Conservation (phyloP, 805 yeast species). For the Schwanniomyces pseudopolymorphus region DNA sequence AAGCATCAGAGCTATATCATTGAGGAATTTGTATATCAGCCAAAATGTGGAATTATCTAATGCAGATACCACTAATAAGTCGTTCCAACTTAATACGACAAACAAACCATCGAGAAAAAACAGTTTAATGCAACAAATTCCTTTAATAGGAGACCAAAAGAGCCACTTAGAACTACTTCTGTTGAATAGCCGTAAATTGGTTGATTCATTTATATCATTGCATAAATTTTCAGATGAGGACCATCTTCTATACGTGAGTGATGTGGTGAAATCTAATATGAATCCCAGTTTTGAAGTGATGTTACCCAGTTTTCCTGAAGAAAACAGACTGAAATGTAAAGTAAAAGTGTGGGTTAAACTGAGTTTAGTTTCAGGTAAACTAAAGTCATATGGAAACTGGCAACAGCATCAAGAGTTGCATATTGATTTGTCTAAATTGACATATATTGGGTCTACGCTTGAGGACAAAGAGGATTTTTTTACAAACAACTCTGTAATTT, state of each 20-base stretch:
- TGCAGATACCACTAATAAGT: not conserved
- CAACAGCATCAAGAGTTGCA: slow-evolving; percentile 13
- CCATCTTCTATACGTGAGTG: slow-evolving; percentile 31
- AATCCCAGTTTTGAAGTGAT: slow-evolving; percentile 29
- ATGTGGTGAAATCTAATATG: slow-evolving; percentile 17
- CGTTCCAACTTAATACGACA: not conserved
- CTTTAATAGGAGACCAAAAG: slow-evolving; percentile 1
- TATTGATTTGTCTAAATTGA: slow-evolving; percentile 16
- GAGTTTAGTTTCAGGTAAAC: slow-evolving; percentile 2
- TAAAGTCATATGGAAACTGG: slow-evolving; percentile 16
- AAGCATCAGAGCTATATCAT: slow-evolving; percentile 12
- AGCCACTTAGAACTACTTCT: slow-evolving; percentile 9
- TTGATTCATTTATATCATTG: slow-evolving; percentile 27
- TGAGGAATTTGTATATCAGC: slow-evolving; percentile 13
- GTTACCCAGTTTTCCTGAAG: slow-evolving; percentile 19
- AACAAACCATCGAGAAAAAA: not conserved
- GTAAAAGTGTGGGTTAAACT: slow-evolving; percentile 20
- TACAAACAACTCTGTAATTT: slow-evolving; percentile 19
- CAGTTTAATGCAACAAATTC: slow-evolving; percentile 3
- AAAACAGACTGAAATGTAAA: slow-evolving; percentile 8
- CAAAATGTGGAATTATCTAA: not conserved
- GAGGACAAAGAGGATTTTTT: slow-evolving; percentile 12
- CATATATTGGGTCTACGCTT: slow-evolving; percentile 7
- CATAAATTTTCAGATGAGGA: slow-evolving; percentile 13
- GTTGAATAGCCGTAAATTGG: slow-evolving; percentile 13